Percentiles rank a stretch among this genome's conserved stretches.
phyloP scores from a whole-genome alignment of 768 basidiomycete species.

The Suillus hirtellus region DNA sequence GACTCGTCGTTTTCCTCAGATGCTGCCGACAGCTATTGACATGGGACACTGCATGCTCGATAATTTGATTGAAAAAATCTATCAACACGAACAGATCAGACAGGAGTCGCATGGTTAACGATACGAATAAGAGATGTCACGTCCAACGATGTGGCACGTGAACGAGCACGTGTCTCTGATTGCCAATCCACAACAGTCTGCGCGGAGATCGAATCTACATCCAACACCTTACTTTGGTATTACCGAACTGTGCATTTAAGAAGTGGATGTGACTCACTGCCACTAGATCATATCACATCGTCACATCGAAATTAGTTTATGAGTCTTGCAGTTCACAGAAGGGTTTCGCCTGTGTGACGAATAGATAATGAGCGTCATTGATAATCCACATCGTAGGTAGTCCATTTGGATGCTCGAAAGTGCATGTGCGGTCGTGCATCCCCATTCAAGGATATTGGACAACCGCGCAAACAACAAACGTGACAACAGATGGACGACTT shows the following conservation, averaged over 20 bases:
- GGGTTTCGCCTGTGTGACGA: background rate
- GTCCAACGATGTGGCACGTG: background rate
- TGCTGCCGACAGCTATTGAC: background rate
- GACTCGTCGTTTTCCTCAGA: background rate
- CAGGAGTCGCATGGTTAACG: background rate
- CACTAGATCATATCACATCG: background rate
- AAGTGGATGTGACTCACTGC: background rate
- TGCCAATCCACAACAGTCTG: background rate
- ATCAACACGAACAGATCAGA: background rate
- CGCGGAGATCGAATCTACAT: too few species aligned
- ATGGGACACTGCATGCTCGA: background rate
- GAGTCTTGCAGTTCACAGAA: background rate
- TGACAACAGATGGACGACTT: constrained; percentile 23
- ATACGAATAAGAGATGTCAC: background rate
- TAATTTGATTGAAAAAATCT: background rate
- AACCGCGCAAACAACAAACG: background rate
- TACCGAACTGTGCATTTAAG: background rate
- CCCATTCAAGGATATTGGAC: background rate
- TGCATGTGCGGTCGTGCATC: background rate
- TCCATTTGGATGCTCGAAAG: background rate
- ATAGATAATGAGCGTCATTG: background rate
- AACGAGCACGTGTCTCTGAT: background rate
- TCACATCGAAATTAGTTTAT: background rate
- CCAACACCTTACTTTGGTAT: background rate
- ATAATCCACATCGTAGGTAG: background rate